Evolutionary conservation across 768 basidiomycete genomes (phyloP).

Genomic region (Rhizopogon roseolus): DNA sequence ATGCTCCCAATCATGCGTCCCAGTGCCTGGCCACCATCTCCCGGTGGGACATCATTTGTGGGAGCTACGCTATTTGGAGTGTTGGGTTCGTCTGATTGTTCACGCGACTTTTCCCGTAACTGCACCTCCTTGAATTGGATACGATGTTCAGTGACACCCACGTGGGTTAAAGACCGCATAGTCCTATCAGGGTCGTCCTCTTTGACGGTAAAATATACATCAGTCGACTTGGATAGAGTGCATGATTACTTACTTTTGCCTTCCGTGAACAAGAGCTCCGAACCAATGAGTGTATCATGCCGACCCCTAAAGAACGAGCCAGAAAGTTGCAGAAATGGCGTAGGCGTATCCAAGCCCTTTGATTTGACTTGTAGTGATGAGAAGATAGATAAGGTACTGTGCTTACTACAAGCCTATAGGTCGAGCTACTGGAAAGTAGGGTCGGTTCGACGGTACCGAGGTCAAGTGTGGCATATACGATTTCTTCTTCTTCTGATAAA

Average conservation of each 20-base stretch:
- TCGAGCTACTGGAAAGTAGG: conserved; percentile 63
- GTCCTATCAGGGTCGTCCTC: conserved; percentile 48
- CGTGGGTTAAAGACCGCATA: conserved; percentile 48
- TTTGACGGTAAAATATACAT: conserved; percentile 9
- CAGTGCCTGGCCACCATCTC: neutral
- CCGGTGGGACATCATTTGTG: neutral
- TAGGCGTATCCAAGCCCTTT: conserved; percentile 74
- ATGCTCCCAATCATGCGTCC: conserved; percentile 1
- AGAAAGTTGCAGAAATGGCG: conserved; percentile 72
- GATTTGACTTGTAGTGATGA: neutral
- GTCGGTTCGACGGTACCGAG: conserved; percentile 68
- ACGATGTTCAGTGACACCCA: conserved; percentile 62
- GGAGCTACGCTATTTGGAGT: neutral
- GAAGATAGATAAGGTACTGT: neutral
- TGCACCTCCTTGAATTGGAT: conserved; percentile 72
- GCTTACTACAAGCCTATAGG: conserved; percentile 73
- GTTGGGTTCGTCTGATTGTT: neutral
- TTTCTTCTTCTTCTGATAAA: conserved; percentile 47
- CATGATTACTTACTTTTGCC: conserved; percentile 42
- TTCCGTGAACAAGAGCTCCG: conserved; percentile 73
- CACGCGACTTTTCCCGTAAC: conserved; percentile 36
- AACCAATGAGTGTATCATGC: conserved; percentile 65
- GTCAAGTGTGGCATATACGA: conserved; percentile 71
- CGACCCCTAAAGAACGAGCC: conserved; percentile 71
- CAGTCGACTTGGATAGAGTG: neutral